Conservation (phyloP, 495 filamentous ascomycete species). For the Penicillium coffeae region DNA sequence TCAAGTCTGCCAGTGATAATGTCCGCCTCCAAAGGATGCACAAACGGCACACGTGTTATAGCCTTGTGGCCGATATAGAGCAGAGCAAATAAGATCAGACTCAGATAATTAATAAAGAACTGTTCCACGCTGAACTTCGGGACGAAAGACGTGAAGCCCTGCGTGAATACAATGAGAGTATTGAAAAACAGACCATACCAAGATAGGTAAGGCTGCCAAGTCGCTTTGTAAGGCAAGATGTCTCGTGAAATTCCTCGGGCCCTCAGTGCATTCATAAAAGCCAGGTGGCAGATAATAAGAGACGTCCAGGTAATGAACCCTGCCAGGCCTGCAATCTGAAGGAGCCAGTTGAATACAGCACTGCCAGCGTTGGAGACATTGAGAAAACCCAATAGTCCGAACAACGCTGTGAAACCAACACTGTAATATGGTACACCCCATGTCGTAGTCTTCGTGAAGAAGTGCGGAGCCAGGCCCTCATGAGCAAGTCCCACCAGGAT, state of each 20-base stretch:
- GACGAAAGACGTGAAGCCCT: slow-evolving; percentile 68
- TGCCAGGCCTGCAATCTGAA: slow-evolving; percentile 62
- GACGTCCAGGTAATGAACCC: slow-evolving; percentile 66
- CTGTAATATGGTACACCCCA: slow-evolving; percentile 50
- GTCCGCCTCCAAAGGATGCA: slow-evolving; percentile 42
- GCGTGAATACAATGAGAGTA: slow-evolving; percentile 60
- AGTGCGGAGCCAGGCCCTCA: slow-evolving; percentile 55
- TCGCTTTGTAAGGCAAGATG: slow-evolving; percentile 55
- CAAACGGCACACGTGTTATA: slow-evolving; percentile 38
- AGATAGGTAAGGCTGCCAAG: slow-evolving; percentile 56
- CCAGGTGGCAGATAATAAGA: slow-evolving; percentile 56
- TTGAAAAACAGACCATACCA: slow-evolving; percentile 63
- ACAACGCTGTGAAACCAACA: slow-evolving; percentile 46
- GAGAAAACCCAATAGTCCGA: slow-evolving; percentile 52
- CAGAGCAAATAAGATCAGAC: slow-evolving; percentile 56
- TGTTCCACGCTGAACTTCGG: slow-evolving; percentile 50
- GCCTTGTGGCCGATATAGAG: slow-evolving; percentile 59
- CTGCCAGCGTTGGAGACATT: slow-evolving; percentile 42
- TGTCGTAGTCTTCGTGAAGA: slow-evolving; percentile 48
- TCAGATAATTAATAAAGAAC: slow-evolving; percentile 62
- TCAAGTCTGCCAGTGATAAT: slow-evolving; percentile 41
- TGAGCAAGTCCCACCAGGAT: slow-evolving; percentile 60
- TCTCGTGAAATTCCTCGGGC: slow-evolving; percentile 52
- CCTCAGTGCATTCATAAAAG: slow-evolving; percentile 58
- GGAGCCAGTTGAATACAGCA: slow-evolving; percentile 56